phyloP scores from a whole-genome alignment of 2,329 filamentous ascomycete genomes.

The Lachnellula subtilissima region DNA sequence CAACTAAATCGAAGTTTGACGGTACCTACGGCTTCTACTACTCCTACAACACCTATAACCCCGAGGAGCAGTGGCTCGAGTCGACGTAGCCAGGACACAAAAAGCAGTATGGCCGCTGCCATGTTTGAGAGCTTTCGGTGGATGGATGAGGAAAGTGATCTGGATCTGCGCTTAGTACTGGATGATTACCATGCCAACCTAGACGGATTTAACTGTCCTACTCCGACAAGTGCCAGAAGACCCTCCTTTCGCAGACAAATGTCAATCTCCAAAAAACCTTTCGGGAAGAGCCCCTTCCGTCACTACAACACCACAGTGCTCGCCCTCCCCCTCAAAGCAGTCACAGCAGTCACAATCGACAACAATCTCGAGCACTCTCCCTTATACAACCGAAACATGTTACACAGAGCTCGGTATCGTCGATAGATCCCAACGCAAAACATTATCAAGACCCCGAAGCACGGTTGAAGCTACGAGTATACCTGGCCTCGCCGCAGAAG shows the following conservation, averaged over 20 bases:
- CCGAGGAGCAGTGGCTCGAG: constrained; percentile 22
- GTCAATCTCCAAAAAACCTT: constrained; percentile 64
- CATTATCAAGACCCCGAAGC: constrained; percentile 91
- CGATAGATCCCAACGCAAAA: constrained; percentile 66
- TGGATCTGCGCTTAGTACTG: constrained; percentile 62
- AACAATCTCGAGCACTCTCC: constrained; percentile 52
- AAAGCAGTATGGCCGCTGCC: constrained; percentile 24
- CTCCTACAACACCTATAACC: constrained; percentile 20
- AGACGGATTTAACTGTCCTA: constrained; percentile 38
- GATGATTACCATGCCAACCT: constrained; percentile 67
- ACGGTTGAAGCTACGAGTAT: constrained; percentile 77
- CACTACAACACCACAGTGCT: constrained; percentile 24
- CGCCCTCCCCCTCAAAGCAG: constrained; percentile 18
- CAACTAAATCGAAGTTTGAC: constrained; percentile 35
- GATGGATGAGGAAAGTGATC: constrained; percentile 67
- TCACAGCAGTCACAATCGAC: constrained; percentile 25
- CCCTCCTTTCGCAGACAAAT: constrained; percentile 66
- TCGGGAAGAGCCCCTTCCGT: constrained; percentile 47
- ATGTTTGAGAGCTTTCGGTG: constrained; percentile 66
- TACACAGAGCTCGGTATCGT: constrained; percentile 39
- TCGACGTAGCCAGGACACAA: constrained; percentile 8
- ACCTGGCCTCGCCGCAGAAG: constrained; percentile 83
- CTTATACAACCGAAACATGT: constrained; percentile 44
- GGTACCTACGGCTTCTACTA: constrained; percentile 14
- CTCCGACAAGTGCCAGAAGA: constrained; percentile 42